These are phyloP conservation scores for Geosmithia morbida DNA, from an alignment of 2,329 filamentous ascomycete genomes.

Conservation along the genomic window DNA sequence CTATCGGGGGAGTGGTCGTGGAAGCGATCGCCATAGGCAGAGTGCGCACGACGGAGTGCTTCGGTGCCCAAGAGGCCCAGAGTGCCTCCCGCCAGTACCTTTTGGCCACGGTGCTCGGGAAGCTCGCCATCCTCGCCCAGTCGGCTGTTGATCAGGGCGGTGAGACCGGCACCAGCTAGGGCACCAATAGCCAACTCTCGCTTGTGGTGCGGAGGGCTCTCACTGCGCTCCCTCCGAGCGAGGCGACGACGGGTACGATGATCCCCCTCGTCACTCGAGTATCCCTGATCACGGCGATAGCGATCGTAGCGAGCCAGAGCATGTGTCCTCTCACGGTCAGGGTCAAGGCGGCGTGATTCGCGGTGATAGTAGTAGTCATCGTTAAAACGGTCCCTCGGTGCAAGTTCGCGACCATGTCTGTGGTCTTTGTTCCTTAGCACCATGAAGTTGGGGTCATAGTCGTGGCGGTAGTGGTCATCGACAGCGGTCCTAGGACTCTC, in stretches of 20 bases:
- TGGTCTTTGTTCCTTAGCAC: slow-evolving; percentile 26
- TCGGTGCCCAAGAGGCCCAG: slow-evolving; percentile 49
- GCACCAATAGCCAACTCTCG: slow-evolving; percentile 50
- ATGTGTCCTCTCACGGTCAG: slow-evolving; percentile 21
- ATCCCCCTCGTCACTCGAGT: slow-evolving; percentile 31
- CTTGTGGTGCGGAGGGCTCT: slow-evolving; percentile 36
- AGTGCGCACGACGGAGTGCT: slow-evolving; percentile 42
- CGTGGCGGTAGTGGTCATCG: slow-evolving; percentile 35
- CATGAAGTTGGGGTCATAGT: slow-evolving; percentile 27
- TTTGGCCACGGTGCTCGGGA: slow-evolving; percentile 36
- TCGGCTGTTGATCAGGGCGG: slow-evolving; percentile 42
- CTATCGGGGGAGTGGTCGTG: slow-evolving; percentile 22
- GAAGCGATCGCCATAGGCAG: slow-evolving; percentile 41
- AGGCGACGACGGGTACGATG: slow-evolving; percentile 27
- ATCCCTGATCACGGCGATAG: slow-evolving; percentile 24
- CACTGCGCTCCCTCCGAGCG: slow-evolving; percentile 34
- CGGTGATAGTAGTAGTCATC: slow-evolving; percentile 39
- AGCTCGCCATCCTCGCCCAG: slow-evolving; percentile 34
- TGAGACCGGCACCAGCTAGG: slow-evolving; percentile 45
- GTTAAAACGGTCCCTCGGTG: slow-evolving; percentile 16
- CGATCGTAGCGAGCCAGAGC: slow-evolving; percentile 21
- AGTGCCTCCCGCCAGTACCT: slow-evolving; percentile 46
- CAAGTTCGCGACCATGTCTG: slow-evolving; percentile 16
- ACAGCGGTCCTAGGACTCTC: slow-evolving; percentile 44
- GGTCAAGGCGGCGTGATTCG: slow-evolving; percentile 26